Evolutionary conservation across 1,284 basidiomycete genomes (phyloP).

Genomic region (Microbotryum intermedium): DNA sequence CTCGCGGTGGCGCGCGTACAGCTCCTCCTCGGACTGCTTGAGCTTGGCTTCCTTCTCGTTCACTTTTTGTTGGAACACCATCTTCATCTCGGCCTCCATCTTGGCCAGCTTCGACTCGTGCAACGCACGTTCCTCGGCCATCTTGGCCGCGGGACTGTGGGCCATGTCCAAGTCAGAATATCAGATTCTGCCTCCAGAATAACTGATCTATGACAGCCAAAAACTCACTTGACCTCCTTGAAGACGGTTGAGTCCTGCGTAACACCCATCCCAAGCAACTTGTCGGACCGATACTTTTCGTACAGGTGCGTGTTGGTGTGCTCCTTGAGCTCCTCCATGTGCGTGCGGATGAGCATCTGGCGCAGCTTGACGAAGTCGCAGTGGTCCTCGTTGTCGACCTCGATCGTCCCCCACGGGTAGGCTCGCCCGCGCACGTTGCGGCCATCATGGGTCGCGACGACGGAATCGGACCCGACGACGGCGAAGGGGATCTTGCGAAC

Average conservation of each 20-base stretch:
- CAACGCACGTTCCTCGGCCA: constrained; percentile 80
- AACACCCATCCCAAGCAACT: constrained; percentile 88
- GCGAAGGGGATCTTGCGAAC: constrained; percentile 96
- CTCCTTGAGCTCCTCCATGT: constrained; percentile 96
- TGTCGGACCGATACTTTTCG: constrained; percentile 93
- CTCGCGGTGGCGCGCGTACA: constrained; percentile 92
- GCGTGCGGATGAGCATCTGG: constrained; percentile 94
- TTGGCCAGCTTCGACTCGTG: constrained; percentile 76
- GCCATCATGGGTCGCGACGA: constrained; percentile 72
- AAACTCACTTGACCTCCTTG: constrained; percentile 89
- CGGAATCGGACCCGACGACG: constrained; percentile 80
- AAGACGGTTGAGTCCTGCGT: constrained; percentile 92
- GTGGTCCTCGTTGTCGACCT: constrained; percentile 95
- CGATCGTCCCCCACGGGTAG: constrained; percentile 95
- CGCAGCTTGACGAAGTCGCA: constrained; percentile 97
- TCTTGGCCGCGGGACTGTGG: constrained; percentile 78
- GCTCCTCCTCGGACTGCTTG: constrained; percentile 95
- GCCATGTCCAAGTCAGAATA: background rate
- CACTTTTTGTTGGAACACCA: constrained; percentile 96
- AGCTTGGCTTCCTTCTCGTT: constrained; percentile 96
- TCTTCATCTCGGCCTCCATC: constrained; percentile 80
- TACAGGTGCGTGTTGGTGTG: constrained; percentile 88
- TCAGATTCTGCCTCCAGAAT: background rate
- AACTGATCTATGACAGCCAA: background rate
- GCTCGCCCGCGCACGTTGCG: constrained; percentile 80